Evolutionary conservation across 371 early-diverging fungal genomes (phyloP).

Genomic region (Mucor sp.): DNA sequence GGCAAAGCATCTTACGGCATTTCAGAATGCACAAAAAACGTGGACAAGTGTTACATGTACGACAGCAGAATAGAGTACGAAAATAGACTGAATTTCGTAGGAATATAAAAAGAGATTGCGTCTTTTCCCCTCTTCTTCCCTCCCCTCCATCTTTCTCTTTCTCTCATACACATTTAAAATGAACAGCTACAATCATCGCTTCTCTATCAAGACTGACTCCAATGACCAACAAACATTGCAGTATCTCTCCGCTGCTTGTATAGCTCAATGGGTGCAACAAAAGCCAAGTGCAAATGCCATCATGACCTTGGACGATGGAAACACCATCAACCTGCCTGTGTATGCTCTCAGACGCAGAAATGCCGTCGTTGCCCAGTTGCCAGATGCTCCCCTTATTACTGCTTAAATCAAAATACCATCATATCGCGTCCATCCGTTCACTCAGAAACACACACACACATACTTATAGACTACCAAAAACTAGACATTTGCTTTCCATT

Average conservation of each 20-base stretch:
- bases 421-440: not conserved
- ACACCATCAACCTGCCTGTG: constrained; percentile 38
- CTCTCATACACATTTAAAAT: not conserved
- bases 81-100: not conserved
- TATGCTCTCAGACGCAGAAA: constrained; percentile 47
- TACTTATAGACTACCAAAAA: not conserved
- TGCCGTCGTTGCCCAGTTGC: constrained; percentile 40
- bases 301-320: constrained; percentile 36
- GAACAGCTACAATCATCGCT: constrained; percentile 20
- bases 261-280: constrained; percentile 30
- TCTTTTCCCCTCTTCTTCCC: constrained; percentile 1
- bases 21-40: constrained; percentile 11
- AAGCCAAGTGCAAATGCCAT: constrained; percentile 34
- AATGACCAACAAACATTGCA: constrained; percentile 20
- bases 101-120: constrained; percentile 1
- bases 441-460: not conserved
- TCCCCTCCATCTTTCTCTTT: not conserved
- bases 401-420: constrained; percentile 10
- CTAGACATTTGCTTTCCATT: not conserved
- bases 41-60: constrained; percentile 6
- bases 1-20: not conserved
- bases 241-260: constrained; percentile 29
- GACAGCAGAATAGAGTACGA: not conserved
- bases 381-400: constrained; percentile 37
- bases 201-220: constrained; percentile 29